A percentile compares a stretch with the other conserved stretches of the same genome.
Evolutionary conservation across 1,139 yeast genomes (phyloP).

Genomic region (Debaryomyces subglobosus): DNA sequence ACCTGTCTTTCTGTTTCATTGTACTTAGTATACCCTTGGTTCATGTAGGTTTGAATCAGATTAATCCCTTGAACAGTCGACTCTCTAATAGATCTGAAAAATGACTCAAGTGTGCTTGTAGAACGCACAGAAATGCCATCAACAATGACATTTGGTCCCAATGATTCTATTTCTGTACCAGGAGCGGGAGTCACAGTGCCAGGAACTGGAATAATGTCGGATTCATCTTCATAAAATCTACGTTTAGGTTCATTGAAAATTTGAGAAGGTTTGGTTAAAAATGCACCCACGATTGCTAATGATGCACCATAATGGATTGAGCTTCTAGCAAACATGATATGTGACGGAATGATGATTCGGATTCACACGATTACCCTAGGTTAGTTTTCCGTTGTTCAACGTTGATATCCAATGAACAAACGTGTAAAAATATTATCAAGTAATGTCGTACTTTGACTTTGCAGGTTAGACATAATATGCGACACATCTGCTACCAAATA

Average conservation of each 20-base stretch:
- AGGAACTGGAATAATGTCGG: slow-evolving; percentile 52
- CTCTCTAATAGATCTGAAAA: slow-evolving; percentile 52
- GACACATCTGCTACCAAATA: slow-evolving; percentile 3
- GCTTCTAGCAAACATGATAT: slow-evolving; percentile 7
- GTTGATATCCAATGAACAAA: slow-evolving; percentile 6
- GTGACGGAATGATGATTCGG: background rate
- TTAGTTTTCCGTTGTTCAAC: background rate
- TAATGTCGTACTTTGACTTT: slow-evolving; percentile 3
- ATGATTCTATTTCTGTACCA: slow-evolving; percentile 43
- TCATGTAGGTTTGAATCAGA: slow-evolving; percentile 25
- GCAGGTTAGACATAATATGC: slow-evolving; percentile 3
- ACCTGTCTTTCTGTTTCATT: slow-evolving; percentile 67
- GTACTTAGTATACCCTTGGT: slow-evolving; percentile 49
- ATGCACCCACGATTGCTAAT: slow-evolving; percentile 3
- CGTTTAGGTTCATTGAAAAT: slow-evolving; percentile 41
- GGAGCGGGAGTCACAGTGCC: slow-evolving; percentile 59
- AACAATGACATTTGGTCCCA: slow-evolving; percentile 50
- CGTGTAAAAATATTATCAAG: slow-evolving; percentile 3
- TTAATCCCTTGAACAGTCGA: slow-evolving; percentile 20
- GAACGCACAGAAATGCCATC: slow-evolving; percentile 65
- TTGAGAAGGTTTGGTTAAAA: slow-evolving; percentile 9
- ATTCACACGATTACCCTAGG: background rate
- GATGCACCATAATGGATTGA: slow-evolving; percentile 8
- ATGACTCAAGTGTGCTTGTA: slow-evolving; percentile 49
- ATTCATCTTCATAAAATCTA: slow-evolving; percentile 64